These are phyloP conservation scores for Anthostomella pinea DNA, from an alignment of 2,329 filamentous ascomycete genomes.

Conservation along the genomic window DNA sequence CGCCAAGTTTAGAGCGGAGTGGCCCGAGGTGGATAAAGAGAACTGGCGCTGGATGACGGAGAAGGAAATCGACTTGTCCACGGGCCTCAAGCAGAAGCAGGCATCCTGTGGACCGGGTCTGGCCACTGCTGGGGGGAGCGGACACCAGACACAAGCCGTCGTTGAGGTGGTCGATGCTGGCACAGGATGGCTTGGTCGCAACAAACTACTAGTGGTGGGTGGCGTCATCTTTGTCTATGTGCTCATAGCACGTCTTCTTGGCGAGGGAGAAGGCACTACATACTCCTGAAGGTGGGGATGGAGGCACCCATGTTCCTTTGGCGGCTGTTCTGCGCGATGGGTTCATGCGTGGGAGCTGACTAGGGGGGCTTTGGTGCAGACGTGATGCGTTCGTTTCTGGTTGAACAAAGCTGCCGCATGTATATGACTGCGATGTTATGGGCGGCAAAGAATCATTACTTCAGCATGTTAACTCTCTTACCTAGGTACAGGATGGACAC, in stretches of 20 bases:
- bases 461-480: no score
- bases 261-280: slow-evolving; percentile 36
- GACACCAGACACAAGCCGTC: slow-evolving; percentile 64
- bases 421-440: no score
- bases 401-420: no score
- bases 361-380: no score
- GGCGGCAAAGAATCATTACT: no score
- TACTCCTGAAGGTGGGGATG: no score
- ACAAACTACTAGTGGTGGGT: slow-evolving; percentile 73
- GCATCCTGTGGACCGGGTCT: slow-evolving; percentile 51
- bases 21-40: slow-evolving; percentile 83
- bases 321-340: background rate
- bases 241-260: slow-evolving; percentile 71
- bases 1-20: slow-evolving; percentile 83
- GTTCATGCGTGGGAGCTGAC: background rate
- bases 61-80: slow-evolving; percentile 72
- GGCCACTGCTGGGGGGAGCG: slow-evolving; percentile 60
- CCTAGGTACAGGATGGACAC: no score
- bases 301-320: no score
- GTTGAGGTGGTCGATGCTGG: slow-evolving; percentile 80
- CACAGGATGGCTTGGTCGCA: slow-evolving; percentile 75
- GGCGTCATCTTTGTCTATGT: slow-evolving; percentile 78
- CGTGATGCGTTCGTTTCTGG: no score
- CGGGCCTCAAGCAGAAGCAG: slow-evolving; percentile 62
- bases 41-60: slow-evolving; percentile 92